Evolutionary conservation across 176 grass and related monocot genomes (phyloP), one percentile per base, ranked within the genome.

Genomic region (Tillandsia leiboldiana): DNA sequence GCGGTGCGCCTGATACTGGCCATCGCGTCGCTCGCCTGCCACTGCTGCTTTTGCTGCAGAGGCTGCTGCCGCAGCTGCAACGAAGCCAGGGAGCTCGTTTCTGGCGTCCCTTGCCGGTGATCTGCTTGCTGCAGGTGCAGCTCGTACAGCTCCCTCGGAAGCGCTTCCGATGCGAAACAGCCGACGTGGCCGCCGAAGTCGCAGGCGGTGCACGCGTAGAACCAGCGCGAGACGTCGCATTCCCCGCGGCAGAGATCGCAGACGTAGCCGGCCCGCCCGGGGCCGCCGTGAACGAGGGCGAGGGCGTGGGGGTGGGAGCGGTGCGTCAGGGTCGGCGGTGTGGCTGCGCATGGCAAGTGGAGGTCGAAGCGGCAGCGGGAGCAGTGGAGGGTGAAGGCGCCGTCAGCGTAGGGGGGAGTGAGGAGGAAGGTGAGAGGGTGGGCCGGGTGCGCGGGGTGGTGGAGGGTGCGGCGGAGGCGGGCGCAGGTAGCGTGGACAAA

Each of bases 321-420:
- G 9, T 49, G 11, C 24, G 50, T 20, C 49, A 74, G 48, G 12
- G 47, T 28, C 1, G 26, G 51, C 0, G 67, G 51, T 18, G 75
- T 23, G 9, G 72, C 63, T n/a, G 67, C 77, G 48, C 82, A 79
- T 13, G 56, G 81, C 49, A 83, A 28, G 71, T 84, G 82, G 28
- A 71, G 71, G 71, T 79, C 75, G 71, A 76, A 79, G 5, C 51
- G 12, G 61, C 67, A 79, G 24, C 17, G 59, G 12, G 49, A 26
- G 72, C 77, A 68, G 82, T 80, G 72, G 48, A 75, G 74, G 67
- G n/a, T 26, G 67, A 75, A 63, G 48, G 12, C 12, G 49, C 67
- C 56, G 71, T 10, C 63, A 9, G 2, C 0, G 71, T 73, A 74
- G 1, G 14, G 22, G 12, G 61, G 48, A 11, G 48, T 13, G 59